phyloP scores from a whole-genome alignment of 2,329 filamentous ascomycete species.

The Calonectria montana region DNA sequence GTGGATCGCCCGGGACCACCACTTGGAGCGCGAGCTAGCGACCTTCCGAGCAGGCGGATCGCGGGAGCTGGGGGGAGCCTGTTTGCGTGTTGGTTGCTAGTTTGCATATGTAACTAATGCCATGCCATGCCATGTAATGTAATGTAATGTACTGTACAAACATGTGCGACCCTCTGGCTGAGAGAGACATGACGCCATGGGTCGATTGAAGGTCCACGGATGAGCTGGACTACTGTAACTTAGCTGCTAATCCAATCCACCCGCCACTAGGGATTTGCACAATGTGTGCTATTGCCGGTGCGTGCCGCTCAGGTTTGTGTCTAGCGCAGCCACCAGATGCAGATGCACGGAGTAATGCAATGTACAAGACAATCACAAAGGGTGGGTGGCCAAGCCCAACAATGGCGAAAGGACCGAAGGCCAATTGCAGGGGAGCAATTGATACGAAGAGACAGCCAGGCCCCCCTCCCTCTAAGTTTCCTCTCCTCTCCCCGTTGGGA shows the following conservation, averaged over 20 bases:
- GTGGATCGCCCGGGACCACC: neutral
- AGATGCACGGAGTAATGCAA: conserved; percentile 1
- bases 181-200: neutral
- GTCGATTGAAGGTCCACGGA: neutral
- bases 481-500: neutral
- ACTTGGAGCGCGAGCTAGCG: neutral
- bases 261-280: too few species aligned
- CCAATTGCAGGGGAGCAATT: neutral
- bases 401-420: neutral
- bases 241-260: too few species aligned
- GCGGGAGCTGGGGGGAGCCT: neutral
- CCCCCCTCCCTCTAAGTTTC: neutral
- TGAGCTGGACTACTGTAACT: neutral
- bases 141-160: neutral
- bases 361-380: neutral
- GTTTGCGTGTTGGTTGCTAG: conserved; percentile 5
- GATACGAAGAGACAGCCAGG: neutral
- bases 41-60: neutral
- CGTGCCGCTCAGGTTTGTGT: neutral
- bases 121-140: neutral
- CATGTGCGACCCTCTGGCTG: neutral
- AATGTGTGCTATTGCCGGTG: neutral
- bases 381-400: neutral
- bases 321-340: conserved; percentile 6
- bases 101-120: neutral